These are phyloP conservation scores for Talinum fruticosum DNA, from an alignment of 148 eudicot genomes.

Conservation along the genomic window DNA sequence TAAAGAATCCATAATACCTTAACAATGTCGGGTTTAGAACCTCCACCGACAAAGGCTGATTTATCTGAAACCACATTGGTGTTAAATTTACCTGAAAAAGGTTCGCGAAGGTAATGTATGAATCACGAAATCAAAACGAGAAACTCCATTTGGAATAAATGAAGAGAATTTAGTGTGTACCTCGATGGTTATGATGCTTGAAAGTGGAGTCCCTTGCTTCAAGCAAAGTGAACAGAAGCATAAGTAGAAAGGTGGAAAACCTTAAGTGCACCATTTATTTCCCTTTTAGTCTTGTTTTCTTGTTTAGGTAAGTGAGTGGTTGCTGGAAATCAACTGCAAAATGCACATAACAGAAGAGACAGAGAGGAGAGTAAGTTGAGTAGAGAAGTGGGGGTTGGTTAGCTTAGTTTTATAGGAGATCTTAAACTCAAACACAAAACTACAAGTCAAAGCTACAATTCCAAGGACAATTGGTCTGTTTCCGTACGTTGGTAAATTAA, in stretches of 20 bases:
- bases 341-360: background rate
- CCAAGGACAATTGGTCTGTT: constrained; percentile 31
- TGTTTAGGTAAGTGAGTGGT: background rate
- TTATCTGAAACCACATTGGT: constrained; percentile 8
- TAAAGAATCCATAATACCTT: constrained; percentile 10
- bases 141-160: background rate
- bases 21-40: background rate
- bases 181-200: constrained; percentile 27
- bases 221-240: constrained; percentile 33
- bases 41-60: background rate
- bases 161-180: constrained; percentile 11
- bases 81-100: constrained; percentile 14
- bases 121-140: background rate
- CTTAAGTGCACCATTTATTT: constrained; percentile 29
- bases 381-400: background rate
- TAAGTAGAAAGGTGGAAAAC: constrained; percentile 29
- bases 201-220: constrained; percentile 32
- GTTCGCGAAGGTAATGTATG: background rate
- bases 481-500: constrained; percentile 16
- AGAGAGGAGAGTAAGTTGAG: constrained; percentile 19
- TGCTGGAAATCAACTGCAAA: constrained; percentile 13
- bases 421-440: constrained; percentile 20
- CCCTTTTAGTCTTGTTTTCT: background rate
- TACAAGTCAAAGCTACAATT: constrained; percentile 50
- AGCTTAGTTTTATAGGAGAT: constrained; percentile 36